A percentile compares a stretch with the other conserved stretches of the same genome.
Evolutionary conservation across 2,329 filamentous ascomycete species (phyloP).

Genomic region (Cladosporium velox): DNA sequence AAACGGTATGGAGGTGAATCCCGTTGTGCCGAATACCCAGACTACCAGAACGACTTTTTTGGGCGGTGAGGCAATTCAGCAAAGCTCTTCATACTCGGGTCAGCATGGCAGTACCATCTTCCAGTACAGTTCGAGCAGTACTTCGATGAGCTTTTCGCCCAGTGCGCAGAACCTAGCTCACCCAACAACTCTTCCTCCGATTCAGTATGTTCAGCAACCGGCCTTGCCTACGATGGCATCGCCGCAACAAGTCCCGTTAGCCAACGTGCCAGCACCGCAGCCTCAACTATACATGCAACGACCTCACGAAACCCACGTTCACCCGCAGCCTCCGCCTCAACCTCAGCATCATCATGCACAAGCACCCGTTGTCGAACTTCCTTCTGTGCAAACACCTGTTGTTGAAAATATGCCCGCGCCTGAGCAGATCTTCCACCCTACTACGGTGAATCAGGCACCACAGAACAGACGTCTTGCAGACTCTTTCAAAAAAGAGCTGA

Average conservation of each 20-base stretch:
- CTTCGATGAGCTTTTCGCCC: background rate
- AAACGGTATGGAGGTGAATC: too few species aligned
- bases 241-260: too few species aligned
- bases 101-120: constrained; percentile 10
- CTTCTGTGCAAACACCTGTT: background rate
- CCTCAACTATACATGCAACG: background rate
- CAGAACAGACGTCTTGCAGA: constrained; percentile 19
- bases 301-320: background rate
- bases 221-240: background rate
- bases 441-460: background rate
- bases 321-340: background rate
- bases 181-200: background rate
- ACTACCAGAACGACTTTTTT: constrained; percentile 9
- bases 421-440: background rate
- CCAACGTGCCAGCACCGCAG: background rate
- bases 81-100: constrained; percentile 18
- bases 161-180: background rate
- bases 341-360: background rate
- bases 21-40: background rate
- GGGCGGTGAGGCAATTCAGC: constrained; percentile 18
- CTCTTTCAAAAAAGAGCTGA: constrained; percentile 11
- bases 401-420: too few species aligned
- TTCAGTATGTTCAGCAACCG: background rate
- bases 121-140: constrained; percentile 21
- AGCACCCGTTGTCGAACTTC: background rate